Percentiles rank a stretch among this genome's conserved stretches.
Evolutionary conservation across 805 yeast species (phyloP).

Genomic region (Candida ovalis): DNA sequence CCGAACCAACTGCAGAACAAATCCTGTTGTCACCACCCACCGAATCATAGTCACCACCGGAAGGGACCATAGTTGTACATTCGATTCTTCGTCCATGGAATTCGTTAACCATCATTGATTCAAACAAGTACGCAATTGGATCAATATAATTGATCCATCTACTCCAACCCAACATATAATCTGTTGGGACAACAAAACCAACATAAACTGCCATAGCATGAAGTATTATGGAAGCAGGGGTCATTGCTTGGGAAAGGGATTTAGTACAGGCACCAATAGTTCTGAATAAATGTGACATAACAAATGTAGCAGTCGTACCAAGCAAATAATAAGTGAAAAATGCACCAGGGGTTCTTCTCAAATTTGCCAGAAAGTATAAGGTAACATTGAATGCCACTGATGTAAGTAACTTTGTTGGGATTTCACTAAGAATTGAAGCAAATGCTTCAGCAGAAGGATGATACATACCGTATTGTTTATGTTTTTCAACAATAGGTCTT

Average conservation of each 20-base stretch:
- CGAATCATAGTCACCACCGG: conserved; percentile 21
- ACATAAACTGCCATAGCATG: conserved; percentile 47
- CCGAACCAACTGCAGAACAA: conserved; percentile 47
- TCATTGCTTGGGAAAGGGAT: conserved; percentile 51
- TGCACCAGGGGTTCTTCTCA: conserved; percentile 47
- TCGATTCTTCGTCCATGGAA: conserved; percentile 40
- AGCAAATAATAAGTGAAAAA: conserved; percentile 51
- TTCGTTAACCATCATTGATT: conserved; percentile 53
- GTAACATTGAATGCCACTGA: conserved; percentile 46
- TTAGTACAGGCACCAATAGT: conserved; percentile 46
- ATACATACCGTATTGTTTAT: conserved; percentile 51
- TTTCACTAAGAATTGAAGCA: conserved; percentile 56
- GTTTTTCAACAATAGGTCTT: conserved; percentile 57
- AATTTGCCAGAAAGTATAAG: conserved; percentile 51
- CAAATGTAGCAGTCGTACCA: conserved; percentile 39
- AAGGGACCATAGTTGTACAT: conserved; percentile 44
- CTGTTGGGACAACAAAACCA: conserved; percentile 57
- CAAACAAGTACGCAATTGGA: conserved; percentile 56
- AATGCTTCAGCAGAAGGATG: conserved; percentile 60
- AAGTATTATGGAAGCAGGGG: conserved; percentile 51
- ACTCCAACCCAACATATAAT: conserved; percentile 59
- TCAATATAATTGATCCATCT: conserved; percentile 61
- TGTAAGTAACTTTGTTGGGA: conserved; percentile 46
- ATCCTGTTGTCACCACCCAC: conserved; percentile 8
- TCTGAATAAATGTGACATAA: conserved; percentile 55